Conservation (phyloP, 768 basidiomycete species). For the Cystobasidium ongulense region DNA sequence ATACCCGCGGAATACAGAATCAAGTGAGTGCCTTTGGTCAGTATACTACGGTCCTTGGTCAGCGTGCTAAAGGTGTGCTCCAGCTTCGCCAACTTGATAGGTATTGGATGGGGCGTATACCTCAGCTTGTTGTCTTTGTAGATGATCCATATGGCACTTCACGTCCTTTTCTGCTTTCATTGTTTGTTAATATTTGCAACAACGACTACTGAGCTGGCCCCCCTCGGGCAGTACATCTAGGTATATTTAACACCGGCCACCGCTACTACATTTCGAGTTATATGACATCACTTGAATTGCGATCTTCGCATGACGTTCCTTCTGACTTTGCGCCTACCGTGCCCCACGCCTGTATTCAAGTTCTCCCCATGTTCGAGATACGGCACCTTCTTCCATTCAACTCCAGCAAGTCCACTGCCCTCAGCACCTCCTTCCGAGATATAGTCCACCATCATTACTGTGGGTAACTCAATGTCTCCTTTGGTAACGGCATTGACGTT, state of each 20-base stretch:
- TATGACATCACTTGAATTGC: constrained; percentile 12
- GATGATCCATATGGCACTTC: not conserved
- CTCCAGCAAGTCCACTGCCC: not conserved
- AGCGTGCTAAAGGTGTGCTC: not conserved
- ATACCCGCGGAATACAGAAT: constrained; percentile 19
- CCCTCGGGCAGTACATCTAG: not conserved
- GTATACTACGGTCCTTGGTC: not conserved
- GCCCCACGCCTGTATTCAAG: not conserved
- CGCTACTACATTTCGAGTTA: not conserved
- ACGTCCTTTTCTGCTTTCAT: not conserved
- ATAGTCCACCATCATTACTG: constrained; percentile 27
- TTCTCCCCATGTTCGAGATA: constrained; percentile 20
- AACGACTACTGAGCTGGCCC: not conserved
- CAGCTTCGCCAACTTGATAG: constrained; percentile 22
- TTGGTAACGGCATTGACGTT: not conserved
- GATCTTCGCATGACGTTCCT: constrained; percentile 20
- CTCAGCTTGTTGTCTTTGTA: constrained; percentile 1
- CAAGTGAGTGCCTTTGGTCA: not conserved
- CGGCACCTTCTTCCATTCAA: constrained; percentile 8
- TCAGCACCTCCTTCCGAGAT: not conserved
- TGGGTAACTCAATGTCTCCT: constrained; percentile 28
- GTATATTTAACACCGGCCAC: not conserved
- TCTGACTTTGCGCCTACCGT: constrained; percentile 1
- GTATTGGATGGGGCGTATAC: constrained; percentile 17
- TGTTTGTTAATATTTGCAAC: not conserved